Conservation (phyloP, 768 basidiomycete genomes). For the Sutorius australiensis region DNA sequence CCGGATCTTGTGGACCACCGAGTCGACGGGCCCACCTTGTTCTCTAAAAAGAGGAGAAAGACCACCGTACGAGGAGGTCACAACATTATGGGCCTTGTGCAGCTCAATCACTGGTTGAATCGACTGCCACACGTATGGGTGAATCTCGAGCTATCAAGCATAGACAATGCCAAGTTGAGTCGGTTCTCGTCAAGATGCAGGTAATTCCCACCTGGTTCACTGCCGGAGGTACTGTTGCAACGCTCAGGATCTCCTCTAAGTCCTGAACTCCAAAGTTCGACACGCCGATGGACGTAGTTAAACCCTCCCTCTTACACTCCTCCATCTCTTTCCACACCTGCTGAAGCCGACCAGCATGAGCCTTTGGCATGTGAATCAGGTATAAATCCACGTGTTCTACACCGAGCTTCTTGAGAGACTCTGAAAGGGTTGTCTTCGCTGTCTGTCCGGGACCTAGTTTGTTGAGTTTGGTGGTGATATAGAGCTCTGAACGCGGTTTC, state of each 20-base stretch:
- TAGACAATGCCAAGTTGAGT: not conserved
- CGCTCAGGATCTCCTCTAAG: not conserved
- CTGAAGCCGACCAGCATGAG: not conserved
- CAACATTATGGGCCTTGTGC: not conserved
- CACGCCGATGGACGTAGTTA: conserved; percentile 2
- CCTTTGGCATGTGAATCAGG: not conserved
- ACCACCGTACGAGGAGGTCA: conserved; percentile 3
- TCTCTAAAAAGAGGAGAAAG: not conserved
- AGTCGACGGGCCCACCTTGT: not conserved
- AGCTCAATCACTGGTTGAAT: conserved; percentile 1
- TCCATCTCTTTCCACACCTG: conserved; percentile 1
- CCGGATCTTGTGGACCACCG: not conserved
- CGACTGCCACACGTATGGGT: conserved; percentile 4
- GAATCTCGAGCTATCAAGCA: not conserved
- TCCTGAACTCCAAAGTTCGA: conserved; percentile 1
- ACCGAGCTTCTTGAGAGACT: not conserved
- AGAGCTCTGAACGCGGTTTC: not conserved
- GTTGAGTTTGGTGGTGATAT: not conserved
- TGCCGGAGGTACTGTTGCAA: not conserved
- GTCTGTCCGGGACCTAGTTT: not conserved
- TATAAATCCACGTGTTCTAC: not conserved
- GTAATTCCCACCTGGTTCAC: not conserved
- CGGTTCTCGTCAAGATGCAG: not conserved
- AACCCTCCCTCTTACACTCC: conserved; percentile 2
- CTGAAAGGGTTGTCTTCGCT: not conserved